Evolutionary conservation across 108 stramenopile species (phyloP).

Genomic region (Pseudonitzschia multiseries): DNA sequence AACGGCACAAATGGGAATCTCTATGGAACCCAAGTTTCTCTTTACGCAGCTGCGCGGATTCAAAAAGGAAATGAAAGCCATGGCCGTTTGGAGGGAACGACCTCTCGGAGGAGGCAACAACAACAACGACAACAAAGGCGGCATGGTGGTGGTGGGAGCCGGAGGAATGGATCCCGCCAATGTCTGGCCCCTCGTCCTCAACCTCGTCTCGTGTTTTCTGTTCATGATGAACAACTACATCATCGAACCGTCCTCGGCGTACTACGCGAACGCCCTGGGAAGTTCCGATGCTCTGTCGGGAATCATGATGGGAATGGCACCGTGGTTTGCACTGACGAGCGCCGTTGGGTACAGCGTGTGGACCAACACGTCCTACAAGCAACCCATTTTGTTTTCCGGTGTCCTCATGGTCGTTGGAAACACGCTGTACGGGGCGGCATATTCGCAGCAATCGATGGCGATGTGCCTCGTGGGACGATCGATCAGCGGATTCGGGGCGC

Average conservation of each 20-base stretch:
- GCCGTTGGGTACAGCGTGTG: constrained; percentile 67
- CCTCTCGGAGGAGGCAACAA: too few relatives aligned
- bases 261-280: constrained; percentile 79
- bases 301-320: constrained; percentile 78
- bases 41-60: neutral
- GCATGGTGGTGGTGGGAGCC: neutral
- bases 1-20: constrained; percentile 13
- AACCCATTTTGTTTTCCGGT: constrained; percentile 69
- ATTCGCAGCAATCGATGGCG: constrained; percentile 52
- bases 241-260: constrained; percentile 71
- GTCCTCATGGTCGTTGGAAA: constrained; percentile 67
- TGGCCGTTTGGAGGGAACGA: constrained; percentile 11
- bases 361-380: constrained; percentile 76
- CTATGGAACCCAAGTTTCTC: constrained; percentile 28
- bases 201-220: constrained; percentile 74
- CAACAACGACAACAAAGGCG: neutral
- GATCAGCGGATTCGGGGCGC: constrained; percentile 77
- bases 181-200: constrained; percentile 27
- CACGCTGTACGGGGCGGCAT: constrained; percentile 71
- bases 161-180: constrained; percentile 20
- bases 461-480: constrained; percentile 74
- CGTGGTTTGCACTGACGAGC: constrained; percentile 67
- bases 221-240: constrained; percentile 91
- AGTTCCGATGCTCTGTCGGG: constrained; percentile 69
- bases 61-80: constrained; percentile 17